Percentiles rank a stretch among this genome's conserved stretches.
Evolutionary conservation across 139 green algal genomes (phyloP).

Genomic region (Raphidocelis subcapitata): DNA sequence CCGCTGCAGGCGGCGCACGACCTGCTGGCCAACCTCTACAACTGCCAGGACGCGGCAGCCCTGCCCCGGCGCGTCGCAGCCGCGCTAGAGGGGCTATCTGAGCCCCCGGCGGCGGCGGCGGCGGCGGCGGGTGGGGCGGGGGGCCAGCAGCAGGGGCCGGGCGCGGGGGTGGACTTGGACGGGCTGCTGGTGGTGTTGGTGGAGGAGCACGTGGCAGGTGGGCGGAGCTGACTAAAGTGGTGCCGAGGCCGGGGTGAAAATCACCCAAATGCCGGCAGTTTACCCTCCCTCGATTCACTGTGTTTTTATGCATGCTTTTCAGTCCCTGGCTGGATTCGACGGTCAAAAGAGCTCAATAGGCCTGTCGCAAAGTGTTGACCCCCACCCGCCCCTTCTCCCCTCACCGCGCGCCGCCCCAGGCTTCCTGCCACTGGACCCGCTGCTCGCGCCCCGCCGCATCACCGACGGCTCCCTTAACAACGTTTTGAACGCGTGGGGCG

Average conservation of each 20-base stretch:
- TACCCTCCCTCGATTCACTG: background rate
- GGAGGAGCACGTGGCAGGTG: conserved; percentile 21
- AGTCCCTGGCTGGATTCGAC: background rate
- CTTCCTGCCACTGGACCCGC: conserved; percentile 8
- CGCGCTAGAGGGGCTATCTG: background rate
- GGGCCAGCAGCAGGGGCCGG: background rate
- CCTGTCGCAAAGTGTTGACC: too few species aligned
- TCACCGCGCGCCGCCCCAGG: background rate
- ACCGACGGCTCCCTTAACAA: conserved; percentile 23
- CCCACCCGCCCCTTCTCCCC: background rate
- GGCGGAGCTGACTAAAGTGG: background rate
- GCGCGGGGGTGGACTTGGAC: conserved; percentile 21
- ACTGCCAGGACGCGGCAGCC: background rate
- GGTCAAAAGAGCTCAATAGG: too few species aligned
- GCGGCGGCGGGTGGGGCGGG: background rate
- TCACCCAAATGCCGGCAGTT: background rate
- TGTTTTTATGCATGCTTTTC: background rate
- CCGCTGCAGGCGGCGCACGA: conserved; percentile 27
- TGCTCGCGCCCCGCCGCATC: conserved; percentile 22
- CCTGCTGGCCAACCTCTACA: conserved; percentile 28
- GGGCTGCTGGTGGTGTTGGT: conserved; percentile 20
- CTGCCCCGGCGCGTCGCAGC: conserved; percentile 9
- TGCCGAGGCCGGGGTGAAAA: background rate
- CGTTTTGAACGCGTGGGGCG: conserved; percentile 26
- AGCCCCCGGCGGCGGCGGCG: background rate